These are phyloP conservation scores for Cercophora samala DNA, from an alignment of 495 filamentous ascomycete species.

Conservation along the genomic window DNA sequence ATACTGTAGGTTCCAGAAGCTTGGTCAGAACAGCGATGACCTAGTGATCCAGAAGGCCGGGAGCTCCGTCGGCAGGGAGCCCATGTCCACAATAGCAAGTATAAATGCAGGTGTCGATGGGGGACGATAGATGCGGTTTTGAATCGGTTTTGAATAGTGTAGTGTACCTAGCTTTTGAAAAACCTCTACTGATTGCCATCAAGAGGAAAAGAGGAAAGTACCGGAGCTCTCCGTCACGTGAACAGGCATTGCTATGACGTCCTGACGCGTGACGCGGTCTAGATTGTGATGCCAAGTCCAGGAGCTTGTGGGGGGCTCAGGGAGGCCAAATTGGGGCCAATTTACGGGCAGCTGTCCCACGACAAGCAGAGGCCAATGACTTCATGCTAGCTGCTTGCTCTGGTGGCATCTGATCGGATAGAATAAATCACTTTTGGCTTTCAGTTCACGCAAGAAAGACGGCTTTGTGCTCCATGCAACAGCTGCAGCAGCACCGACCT, in stretches of 20 bases:
- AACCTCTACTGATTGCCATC: neutral
- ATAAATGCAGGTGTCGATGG: no score
- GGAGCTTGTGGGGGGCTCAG: neutral
- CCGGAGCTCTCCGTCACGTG: conserved; percentile 6
- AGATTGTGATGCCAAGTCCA: conserved; percentile 7
- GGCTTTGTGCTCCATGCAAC: neutral
- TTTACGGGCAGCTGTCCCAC: conserved; percentile 8
- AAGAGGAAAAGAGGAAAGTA: no score
- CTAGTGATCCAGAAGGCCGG: neutral
- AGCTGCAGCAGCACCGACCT: conserved; percentile 2
- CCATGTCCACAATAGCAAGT: neutral
- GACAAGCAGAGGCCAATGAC: conserved; percentile 17
- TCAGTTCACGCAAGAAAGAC: neutral
- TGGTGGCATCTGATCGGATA: neutral
- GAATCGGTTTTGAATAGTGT: neutral
- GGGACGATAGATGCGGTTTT: neutral
- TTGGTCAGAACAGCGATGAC: neutral
- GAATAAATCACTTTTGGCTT: neutral
- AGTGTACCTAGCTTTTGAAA: neutral
- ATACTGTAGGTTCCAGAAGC: neutral
- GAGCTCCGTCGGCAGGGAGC: neutral
- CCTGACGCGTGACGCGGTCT: conserved; percentile 28
- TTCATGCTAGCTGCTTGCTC: conserved; percentile 10
- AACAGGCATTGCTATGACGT: conserved; percentile 26
- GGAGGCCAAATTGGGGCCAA: conserved; percentile 1